Evolutionary conservation across 2,329 filamentous ascomycete species (phyloP).

Genomic region (Huntiella omanensis): DNA sequence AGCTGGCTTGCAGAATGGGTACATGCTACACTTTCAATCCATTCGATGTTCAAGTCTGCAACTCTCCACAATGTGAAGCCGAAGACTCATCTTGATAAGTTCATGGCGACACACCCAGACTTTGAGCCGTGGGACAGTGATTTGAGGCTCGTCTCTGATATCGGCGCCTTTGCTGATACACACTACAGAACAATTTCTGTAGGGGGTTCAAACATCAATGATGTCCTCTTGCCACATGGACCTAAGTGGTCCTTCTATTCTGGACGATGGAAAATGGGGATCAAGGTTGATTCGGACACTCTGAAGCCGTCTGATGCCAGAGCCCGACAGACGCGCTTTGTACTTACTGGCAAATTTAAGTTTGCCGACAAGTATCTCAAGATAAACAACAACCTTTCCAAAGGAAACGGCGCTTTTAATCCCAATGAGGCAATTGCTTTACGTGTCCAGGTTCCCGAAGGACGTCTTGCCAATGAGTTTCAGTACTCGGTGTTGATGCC

Average conservation of each 20-base stretch:
- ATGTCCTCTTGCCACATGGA: slow-evolving; percentile 28
- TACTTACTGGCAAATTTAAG: too few relatives aligned
- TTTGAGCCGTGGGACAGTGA: too few relatives aligned
- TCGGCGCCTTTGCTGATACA: slow-evolving; percentile 19
- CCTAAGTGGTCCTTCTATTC: slow-evolving; percentile 24
- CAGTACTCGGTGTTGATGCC: slow-evolving; percentile 31
- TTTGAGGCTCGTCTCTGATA: slow-evolving; percentile 16
- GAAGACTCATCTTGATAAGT: slow-evolving; percentile 19
- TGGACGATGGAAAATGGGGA: background rate
- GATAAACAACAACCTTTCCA: too few relatives aligned
- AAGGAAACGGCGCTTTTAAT: slow-evolving; percentile 15
- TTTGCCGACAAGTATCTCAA: too few relatives aligned
- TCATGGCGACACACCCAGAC: slow-evolving; percentile 22
- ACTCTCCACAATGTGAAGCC: slow-evolving; percentile 24
- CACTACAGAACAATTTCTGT: slow-evolving; percentile 18
- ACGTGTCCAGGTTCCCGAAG: slow-evolving; percentile 26
- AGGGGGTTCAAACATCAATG: slow-evolving; percentile 14
- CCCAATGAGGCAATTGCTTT: slow-evolving; percentile 34
- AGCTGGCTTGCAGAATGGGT: background rate
- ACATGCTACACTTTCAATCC: background rate
- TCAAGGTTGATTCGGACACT: too few relatives aligned
- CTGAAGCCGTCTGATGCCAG: too few relatives aligned
- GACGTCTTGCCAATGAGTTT: slow-evolving; percentile 33
- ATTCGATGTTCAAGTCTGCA: slow-evolving; percentile 16
- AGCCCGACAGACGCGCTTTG: too few relatives aligned